Evolutionary conservation across 495 filamentous ascomycete species (phyloP), one percentile per base, ranked within the genome.

Genomic region (Xylaria bambusicola): DNA sequence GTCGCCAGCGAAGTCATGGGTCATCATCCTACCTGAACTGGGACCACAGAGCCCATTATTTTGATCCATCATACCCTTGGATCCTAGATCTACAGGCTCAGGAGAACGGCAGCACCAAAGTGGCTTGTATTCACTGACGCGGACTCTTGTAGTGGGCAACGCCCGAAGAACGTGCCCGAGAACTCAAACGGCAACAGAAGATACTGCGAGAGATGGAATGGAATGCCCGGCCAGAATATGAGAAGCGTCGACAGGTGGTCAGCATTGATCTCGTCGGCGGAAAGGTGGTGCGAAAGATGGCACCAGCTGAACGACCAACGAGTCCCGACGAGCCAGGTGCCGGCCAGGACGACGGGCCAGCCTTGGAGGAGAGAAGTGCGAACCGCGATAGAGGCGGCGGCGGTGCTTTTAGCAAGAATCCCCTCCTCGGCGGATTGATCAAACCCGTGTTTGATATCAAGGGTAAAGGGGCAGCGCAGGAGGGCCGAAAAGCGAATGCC

Each of bases 111-210:
- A 15, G 3, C 36, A 38, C 36, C 3, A 38, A 15, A 3, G 12
- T 13, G 15, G 15, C 3, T 38, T 15, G 20, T 12, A 38, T 6
- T 13, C 21, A 1, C 17, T 47, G 9, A 57, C 10, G 7, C 6
- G 6, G 3, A 18, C 29, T 21, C 6, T 42, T 35, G 6, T 12
- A 60, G 57, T 98, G 94, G 94, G 90, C 91, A 48, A 91, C 81
- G 13, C 92, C 94, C 0, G 85, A 88, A 56, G 92, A 98, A 71
- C 80, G 95, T 36, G 94, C 95, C 0, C 75, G 87, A 38, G 91
- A 95, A 64, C 72, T 98, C 57, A 97, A 96, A 73, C 84, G 84
- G 61, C 94, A 98, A 77, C 94, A 98, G 73, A 91, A 90, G 66
- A 79, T 93, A 5, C 68, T 96, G 65, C 73, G 90, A 6, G 90